Evolutionary conservation across 495 filamentous ascomycete species (phyloP), one percentile per base, ranked within the genome.

Genomic region (Tuber indicum): DNA sequence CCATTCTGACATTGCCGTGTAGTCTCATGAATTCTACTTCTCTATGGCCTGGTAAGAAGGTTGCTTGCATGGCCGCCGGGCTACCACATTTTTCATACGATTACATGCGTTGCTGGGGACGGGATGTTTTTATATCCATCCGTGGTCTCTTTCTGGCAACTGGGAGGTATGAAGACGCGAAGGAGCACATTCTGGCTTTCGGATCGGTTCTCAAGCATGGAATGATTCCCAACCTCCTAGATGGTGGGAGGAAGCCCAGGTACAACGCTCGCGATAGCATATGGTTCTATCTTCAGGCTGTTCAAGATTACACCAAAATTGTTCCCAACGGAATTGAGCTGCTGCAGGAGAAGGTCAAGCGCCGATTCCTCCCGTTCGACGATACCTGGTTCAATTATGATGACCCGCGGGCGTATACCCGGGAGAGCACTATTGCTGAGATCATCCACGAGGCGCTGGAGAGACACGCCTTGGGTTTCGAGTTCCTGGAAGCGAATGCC

Each of bases 61-160:
- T 97, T 5, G 92, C 94, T 36, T 94, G 92, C 70, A 88, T 99
- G 78, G 96, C 96, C 32, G 96, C 96, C 72, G 96, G 96, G 4
- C 85, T 99, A 32, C 96, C 96, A 19, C 96, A 99, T 85, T 99
- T 99, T 84, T 90, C 96, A 16, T 90, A 91, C 7, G 91, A 94
- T 76, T 99, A 96, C 93, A 93, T 96, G 74, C 88, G 96, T 75
- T 97, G 94, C 84, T 99, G 96, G 96, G 96, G 96, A 58, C 90
- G 96, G 39, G 96, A 99, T 85, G 91, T 97, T 21, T 98, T 98
- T 85, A 98, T 99, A 77, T 95, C 96, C 39, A 88, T 97, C 21
- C 90, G 96, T 46, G 96, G 96, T 71, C 87, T 99, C 21, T 93
- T 91, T 81, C 89, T 98, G 46, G 93, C 92, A 69, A 97, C 94